phyloP scores from a whole-genome alignment of 495 filamentous ascomycete genomes.

The Neurospora africana region DNA sequence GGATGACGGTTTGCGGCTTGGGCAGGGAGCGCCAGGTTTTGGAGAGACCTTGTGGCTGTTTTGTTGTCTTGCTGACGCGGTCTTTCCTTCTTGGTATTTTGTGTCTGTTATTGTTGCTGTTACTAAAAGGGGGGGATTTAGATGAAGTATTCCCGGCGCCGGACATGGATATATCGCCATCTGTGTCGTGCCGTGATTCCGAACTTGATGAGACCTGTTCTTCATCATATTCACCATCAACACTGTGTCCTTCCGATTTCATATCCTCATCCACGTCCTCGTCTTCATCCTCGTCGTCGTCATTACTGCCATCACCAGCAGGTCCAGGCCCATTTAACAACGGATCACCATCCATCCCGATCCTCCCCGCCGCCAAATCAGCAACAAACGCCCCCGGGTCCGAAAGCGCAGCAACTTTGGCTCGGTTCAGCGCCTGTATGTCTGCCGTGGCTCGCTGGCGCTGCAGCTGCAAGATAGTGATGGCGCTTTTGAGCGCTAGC shows the following conservation, averaged over 20 bases:
- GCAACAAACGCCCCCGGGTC: slow-evolving; percentile 59
- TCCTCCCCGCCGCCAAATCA: slow-evolving; percentile 47
- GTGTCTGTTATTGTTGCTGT: neutral
- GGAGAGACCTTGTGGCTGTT: neutral
- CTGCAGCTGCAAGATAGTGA: slow-evolving; percentile 75
- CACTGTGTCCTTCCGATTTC: slow-evolving; percentile 1
- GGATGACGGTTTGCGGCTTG: slow-evolving; percentile 68
- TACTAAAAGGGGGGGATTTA: neutral
- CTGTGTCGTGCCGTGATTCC: neutral
- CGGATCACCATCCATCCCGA: slow-evolving; percentile 27
- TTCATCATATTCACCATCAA: slow-evolving; percentile 11
- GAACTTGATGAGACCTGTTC: neutral
- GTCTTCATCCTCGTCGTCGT: slow-evolving; percentile 28
- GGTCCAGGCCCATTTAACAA: slow-evolving; percentile 2
- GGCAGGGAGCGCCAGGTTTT: slow-evolving; percentile 45
- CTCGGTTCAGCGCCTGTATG: slow-evolving; percentile 49
- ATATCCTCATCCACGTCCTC: slow-evolving; percentile 28
- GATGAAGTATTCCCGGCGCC: neutral
- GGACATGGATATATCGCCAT: neutral
- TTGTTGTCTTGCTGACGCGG: neutral
- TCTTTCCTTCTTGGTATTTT: slow-evolving; percentile 7
- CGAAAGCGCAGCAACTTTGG: slow-evolving; percentile 52
- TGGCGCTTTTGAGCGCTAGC: slow-evolving; percentile 67
- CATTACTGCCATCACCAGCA: neutral
- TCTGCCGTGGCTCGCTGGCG: slow-evolving; percentile 63